These are phyloP conservation scores for Globisporangium lucens DNA, from an alignment of 352 stramenopile species.

Conservation along the genomic window DNA sequence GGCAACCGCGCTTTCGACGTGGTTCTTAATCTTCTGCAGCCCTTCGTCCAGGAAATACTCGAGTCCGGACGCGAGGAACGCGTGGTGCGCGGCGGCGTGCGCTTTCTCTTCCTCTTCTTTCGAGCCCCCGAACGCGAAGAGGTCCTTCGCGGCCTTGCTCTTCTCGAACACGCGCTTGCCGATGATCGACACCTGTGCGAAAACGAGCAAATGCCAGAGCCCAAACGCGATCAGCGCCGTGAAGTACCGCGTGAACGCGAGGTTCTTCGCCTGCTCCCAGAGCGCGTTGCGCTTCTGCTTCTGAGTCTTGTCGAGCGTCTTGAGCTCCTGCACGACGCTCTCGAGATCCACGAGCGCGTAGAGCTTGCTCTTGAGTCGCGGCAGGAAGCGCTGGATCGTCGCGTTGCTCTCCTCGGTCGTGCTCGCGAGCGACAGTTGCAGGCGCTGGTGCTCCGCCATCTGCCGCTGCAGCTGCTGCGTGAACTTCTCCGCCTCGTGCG, in stretches of 20 bases:
- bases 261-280: constrained; percentile 72
- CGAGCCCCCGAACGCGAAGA: constrained; percentile 19
- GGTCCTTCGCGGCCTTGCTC: constrained; percentile 22
- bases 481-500: constrained; percentile 68
- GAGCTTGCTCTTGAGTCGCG: constrained; percentile 55
- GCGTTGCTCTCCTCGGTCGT: constrained; percentile 76
- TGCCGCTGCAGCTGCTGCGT: constrained; percentile 63
- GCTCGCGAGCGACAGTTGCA: constrained; percentile 63
- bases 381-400: constrained; percentile 73
- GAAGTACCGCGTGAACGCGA: constrained; percentile 72
- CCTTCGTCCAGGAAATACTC: constrained; percentile 80
- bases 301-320: constrained; percentile 65
- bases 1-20: constrained; percentile 56
- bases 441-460: constrained; percentile 72
- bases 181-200: constrained; percentile 73
- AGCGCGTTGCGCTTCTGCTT: constrained; percentile 54
- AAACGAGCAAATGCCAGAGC: constrained; percentile 79
- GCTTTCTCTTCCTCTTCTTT: constrained; percentile 29
- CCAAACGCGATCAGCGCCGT: constrained; percentile 70
- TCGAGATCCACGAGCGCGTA: constrained; percentile 68
- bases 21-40: constrained; percentile 47
- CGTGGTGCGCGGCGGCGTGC: constrained; percentile 52
- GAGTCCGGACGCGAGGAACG: constrained; percentile 69
- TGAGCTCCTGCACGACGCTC: constrained; percentile 67
- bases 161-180: constrained; percentile 77